Percentiles rank a stretch among this genome's conserved stretches.
These are phyloP conservation scores for Fusarium piperis DNA, from an alignment of 2,329 filamentous ascomycete genomes.

Conservation along the genomic window DNA sequence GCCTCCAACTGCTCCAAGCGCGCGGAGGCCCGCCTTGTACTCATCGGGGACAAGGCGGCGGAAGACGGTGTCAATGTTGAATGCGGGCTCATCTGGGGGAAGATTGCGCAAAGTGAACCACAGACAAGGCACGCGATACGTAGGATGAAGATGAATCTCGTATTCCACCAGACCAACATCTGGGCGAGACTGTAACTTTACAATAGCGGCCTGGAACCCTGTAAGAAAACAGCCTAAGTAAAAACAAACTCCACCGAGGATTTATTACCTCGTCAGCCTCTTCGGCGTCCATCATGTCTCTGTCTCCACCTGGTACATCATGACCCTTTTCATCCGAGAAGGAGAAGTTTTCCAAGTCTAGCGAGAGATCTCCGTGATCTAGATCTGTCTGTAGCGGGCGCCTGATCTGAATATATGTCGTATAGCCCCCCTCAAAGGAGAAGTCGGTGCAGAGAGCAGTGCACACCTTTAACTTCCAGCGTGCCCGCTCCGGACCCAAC, in stretches of 20 bases:
- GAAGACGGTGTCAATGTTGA: slow-evolving; percentile 76
- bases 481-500: slow-evolving; percentile 62
- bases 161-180: slow-evolving; percentile 68
- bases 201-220: slow-evolving; percentile 52
- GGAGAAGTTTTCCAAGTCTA: slow-evolving; percentile 57
- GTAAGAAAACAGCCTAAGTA: slow-evolving; percentile 29
- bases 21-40: slow-evolving; percentile 69
- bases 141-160: slow-evolving; percentile 79
- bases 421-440: slow-evolving; percentile 53
- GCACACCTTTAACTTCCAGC: slow-evolving; percentile 65
- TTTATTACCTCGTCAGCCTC: slow-evolving; percentile 60
- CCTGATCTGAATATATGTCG: slow-evolving; percentile 67
- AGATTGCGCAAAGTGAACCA: slow-evolving; percentile 76
- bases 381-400: slow-evolving; percentile 58
- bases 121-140: slow-evolving; percentile 78
- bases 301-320: slow-evolving; percentile 48
- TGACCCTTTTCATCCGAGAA: slow-evolving; percentile 46
- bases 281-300: slow-evolving; percentile 61
- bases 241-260: slow-evolving; percentile 10
- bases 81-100: slow-evolving; percentile 63
- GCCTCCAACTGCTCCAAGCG: slow-evolving; percentile 72
- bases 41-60: slow-evolving; percentile 73
- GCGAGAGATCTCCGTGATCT: slow-evolving; percentile 58
- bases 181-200: slow-evolving; percentile 43
- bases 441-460: slow-evolving; percentile 60